phyloP scores from a whole-genome alignment of 2,329 filamentous ascomycete genomes.

The Chrysoporthe deuterocubensis region DNA sequence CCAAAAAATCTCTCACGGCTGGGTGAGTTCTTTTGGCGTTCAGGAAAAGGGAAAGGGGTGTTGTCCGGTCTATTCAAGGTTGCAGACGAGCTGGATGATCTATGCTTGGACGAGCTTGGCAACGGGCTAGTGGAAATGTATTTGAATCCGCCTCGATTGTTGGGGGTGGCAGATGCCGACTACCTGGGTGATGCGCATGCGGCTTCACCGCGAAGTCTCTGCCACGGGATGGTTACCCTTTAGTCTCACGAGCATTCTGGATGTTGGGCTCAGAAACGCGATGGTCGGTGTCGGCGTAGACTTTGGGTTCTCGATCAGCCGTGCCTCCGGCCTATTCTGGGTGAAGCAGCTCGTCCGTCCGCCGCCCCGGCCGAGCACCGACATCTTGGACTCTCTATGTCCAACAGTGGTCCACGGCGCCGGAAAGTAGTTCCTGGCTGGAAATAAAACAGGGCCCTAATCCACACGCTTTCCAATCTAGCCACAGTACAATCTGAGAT shows the following conservation, averaged over 20 bases:
- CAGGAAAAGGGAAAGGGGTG: constrained; percentile 28
- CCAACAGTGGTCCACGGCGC: background rate
- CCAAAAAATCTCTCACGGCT: constrained; percentile 22
- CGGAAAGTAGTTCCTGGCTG: background rate
- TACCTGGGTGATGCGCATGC: background rate
- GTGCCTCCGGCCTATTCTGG: background rate
- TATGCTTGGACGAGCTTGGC: constrained; percentile 2
- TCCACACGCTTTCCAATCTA: background rate
- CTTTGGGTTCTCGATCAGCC: background rate
- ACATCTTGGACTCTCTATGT: background rate
- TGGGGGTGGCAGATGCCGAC: background rate
- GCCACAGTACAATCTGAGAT: background rate
- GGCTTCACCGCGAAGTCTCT: background rate
- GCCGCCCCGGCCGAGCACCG: background rate
- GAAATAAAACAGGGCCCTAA: background rate
- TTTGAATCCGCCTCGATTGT: background rate
- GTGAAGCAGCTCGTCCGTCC: no score
- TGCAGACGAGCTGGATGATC: constrained; percentile 15
- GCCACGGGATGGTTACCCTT: background rate
- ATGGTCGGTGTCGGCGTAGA: background rate
- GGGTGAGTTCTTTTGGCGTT: constrained; percentile 28
- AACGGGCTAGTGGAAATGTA: background rate
- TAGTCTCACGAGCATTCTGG: background rate
- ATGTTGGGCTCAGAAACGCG: background rate
- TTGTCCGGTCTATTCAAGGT: constrained; percentile 8